phyloP scores from a whole-genome alignment of 352 stramenopile genomes.

The Phytopythium delawarense region DNA sequence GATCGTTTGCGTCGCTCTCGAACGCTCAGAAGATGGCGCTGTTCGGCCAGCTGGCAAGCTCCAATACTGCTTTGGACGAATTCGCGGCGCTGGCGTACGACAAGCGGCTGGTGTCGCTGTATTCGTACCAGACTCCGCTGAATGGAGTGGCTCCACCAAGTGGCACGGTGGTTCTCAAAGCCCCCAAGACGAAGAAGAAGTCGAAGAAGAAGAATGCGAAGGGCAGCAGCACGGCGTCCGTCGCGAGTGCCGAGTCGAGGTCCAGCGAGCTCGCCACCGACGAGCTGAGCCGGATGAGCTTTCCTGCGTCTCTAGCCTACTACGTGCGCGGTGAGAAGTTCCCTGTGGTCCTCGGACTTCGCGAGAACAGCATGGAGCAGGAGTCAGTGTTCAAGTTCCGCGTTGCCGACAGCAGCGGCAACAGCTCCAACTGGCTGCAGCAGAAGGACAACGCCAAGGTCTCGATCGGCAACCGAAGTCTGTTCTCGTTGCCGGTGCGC shows the following conservation, averaged over 20 bases:
- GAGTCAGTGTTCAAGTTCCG: constrained; percentile 46
- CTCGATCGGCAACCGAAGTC: constrained; percentile 47
- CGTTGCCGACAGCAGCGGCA: constrained; percentile 39
- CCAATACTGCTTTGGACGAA: constrained; percentile 30
- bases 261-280: constrained; percentile 16
- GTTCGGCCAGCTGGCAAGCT: constrained; percentile 44
- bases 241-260: background rate
- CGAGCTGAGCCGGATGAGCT: constrained; percentile 46
- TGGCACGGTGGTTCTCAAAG: background rate
- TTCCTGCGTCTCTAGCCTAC: constrained; percentile 67
- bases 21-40: constrained; percentile 43
- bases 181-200: background rate
- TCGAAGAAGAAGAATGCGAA: constrained; percentile 4
- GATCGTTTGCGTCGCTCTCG: constrained; percentile 32
- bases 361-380: constrained; percentile 15
- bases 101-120: constrained; percentile 54
- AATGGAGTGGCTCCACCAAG: constrained; percentile 3
- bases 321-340: constrained; percentile 76
- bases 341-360: constrained; percentile 60
- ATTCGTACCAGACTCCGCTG: constrained; percentile 28
- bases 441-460: constrained; percentile 59
- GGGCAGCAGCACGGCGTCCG: background rate
- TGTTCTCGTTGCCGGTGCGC: constrained; percentile 68
- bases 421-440: constrained; percentile 49
- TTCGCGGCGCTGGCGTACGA: constrained; percentile 56